Evolutionary conservation across 2,329 filamentous ascomycete species (phyloP).

Genomic region (Mycogone perniciosa): DNA sequence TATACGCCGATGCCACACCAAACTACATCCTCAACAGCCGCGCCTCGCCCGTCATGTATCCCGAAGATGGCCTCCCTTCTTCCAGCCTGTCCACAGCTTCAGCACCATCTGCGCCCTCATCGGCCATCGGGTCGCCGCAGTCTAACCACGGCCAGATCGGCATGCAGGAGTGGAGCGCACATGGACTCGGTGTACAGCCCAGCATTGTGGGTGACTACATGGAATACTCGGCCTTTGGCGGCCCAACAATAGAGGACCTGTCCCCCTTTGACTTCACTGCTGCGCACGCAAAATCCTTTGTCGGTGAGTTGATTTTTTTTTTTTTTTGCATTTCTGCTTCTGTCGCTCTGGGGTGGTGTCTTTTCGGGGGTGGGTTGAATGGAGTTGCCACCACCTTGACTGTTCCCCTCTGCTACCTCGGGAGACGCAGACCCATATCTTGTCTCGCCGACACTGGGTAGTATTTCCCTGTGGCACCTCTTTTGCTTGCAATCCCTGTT

Average conservation of each 20-base stretch:
- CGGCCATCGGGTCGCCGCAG: constrained; percentile 60
- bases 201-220: constrained; percentile 55
- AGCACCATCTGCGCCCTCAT: constrained; percentile 58
- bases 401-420: background rate
- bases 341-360: background rate
- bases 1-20: constrained; percentile 40
- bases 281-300: constrained; percentile 43
- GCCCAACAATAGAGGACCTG: constrained; percentile 44
- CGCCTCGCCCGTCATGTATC: constrained; percentile 43
- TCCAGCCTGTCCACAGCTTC: constrained; percentile 57
- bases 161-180: constrained; percentile 52
- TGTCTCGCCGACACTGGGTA: background rate
- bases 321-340: background rate
- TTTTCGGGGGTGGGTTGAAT: background rate
- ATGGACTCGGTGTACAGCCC: constrained; percentile 53
- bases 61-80: constrained; percentile 45
- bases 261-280: constrained; percentile 38
- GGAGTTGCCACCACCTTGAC: background rate
- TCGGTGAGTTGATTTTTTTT: constrained; percentile 44
- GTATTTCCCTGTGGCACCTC: constrained; percentile 6
- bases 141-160: constrained; percentile 52
- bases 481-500: constrained; percentile 17
- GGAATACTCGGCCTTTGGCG: constrained; percentile 50
- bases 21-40: constrained; percentile 41
- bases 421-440: background rate